Evolutionary conservation across 2,329 filamentous ascomycete species (phyloP).

Genomic region (Penicillium capsulatum): DNA sequence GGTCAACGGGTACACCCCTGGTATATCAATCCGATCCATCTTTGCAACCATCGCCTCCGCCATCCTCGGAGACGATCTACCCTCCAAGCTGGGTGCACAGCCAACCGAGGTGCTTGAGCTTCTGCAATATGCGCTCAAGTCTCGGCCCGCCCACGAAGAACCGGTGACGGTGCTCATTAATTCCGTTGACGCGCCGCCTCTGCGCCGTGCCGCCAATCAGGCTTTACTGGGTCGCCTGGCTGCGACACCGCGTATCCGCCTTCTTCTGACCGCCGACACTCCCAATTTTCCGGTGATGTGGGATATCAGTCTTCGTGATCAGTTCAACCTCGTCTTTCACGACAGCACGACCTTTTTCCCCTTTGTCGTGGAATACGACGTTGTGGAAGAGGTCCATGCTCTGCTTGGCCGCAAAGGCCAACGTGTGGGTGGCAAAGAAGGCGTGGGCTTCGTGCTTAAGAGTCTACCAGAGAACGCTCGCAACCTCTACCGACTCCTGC

Average conservation of each 20-base stretch:
- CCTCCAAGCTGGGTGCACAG: constrained; percentile 57
- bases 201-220: constrained; percentile 69
- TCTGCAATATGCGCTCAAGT: constrained; percentile 59
- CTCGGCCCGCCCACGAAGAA: constrained; percentile 33
- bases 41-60: constrained; percentile 61
- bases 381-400: constrained; percentile 85
- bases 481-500: constrained; percentile 76
- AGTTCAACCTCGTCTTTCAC: constrained; percentile 85
- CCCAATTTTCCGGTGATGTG: constrained; percentile 84
- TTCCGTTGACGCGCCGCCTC: constrained; percentile 74
- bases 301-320: constrained; percentile 78
- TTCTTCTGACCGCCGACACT: constrained; percentile 80
- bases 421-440: constrained; percentile 81
- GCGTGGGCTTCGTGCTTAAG: constrained; percentile 83
- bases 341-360: constrained; percentile 86
- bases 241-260: constrained; percentile 64
- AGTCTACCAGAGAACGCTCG: constrained; percentile 89
- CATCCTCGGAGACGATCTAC: constrained; percentile 44
- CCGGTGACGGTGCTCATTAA: constrained; percentile 70
- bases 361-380: constrained; percentile 69
- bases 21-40: constrained; percentile 44
- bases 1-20: constrained; percentile 71
- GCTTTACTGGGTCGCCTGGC: constrained; percentile 71
- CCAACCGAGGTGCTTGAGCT: constrained; percentile 65
- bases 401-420: constrained; percentile 76